Evolutionary conservation across 1,139 yeast species (phyloP).

Genomic region (Kodamaea arcana): DNA sequence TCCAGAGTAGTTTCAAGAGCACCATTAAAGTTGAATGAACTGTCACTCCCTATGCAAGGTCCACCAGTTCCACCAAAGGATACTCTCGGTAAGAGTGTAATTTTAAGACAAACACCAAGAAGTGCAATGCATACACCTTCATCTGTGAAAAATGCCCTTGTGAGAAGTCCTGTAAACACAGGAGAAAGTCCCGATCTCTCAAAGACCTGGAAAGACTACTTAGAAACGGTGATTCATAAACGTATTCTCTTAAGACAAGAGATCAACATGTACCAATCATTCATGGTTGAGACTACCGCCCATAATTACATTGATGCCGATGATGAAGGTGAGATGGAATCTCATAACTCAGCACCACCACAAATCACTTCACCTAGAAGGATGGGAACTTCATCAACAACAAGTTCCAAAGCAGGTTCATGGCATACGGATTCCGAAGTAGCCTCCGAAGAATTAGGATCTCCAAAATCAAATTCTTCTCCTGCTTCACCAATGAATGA

Average conservation of each 20-base stretch:
- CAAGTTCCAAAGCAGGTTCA: neutral
- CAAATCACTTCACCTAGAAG: neutral
- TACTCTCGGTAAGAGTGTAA: neutral
- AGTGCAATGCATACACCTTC: slow-evolving; percentile 1
- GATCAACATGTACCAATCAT: slow-evolving; percentile 32
- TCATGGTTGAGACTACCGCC: slow-evolving; percentile 13
- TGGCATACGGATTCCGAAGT: neutral
- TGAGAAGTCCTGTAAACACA: too few relatives aligned
- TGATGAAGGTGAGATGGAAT: neutral
- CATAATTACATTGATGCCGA: neutral
- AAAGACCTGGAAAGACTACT: slow-evolving; percentile 37
- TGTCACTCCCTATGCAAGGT: neutral
- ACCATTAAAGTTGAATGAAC: neutral
- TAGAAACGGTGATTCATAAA: slow-evolving; percentile 33
- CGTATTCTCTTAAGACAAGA: slow-evolving; percentile 43
- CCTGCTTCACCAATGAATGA: neutral
- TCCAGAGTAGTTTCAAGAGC: neutral
- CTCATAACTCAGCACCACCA: neutral
- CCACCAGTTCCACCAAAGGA: neutral
- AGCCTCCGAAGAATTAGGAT: neutral
- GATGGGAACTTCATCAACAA: neutral
- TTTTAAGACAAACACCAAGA: neutral
- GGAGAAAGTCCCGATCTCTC: slow-evolving; percentile 13
- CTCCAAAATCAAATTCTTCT: neutral
- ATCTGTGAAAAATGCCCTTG: neutral